Conservation (phyloP, 805 yeast genomes). For the Suhomyces sp. region DNA sequence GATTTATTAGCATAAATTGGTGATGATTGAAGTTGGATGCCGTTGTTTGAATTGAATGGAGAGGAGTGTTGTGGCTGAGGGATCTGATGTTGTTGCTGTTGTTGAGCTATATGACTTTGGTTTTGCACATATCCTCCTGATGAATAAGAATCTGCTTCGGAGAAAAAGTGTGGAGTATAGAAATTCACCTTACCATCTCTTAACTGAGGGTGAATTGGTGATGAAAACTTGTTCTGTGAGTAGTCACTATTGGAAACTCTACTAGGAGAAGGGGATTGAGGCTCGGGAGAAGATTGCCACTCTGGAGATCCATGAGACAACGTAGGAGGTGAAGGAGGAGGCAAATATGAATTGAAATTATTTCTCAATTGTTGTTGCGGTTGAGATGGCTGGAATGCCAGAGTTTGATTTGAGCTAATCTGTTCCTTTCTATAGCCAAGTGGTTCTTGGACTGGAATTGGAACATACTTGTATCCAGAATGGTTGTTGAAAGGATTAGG, state of each 20-base stretch:
- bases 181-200: conserved; percentile 20
- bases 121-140: background rate
- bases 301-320: conserved; percentile 36
- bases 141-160: conserved; percentile 21
- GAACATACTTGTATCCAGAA: conserved; percentile 26
- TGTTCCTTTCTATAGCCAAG: conserved; percentile 11
- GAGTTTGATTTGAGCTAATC: background rate
- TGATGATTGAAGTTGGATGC: conserved; percentile 20
- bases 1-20: conserved; percentile 19
- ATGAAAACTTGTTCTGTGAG: conserved; percentile 11
- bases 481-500: background rate
- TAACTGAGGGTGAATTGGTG: conserved; percentile 26
- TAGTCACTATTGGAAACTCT: conserved; percentile 7
- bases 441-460: conserved; percentile 43
- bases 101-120: background rate
- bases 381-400: conserved; percentile 5
- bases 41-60: conserved; percentile 4
- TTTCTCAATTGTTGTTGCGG: conserved; percentile 5
- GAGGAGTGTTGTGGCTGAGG: background rate
- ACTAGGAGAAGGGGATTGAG: conserved; percentile 31
- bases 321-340: conserved; percentile 36
- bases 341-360: conserved; percentile 28
- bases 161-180: conserved; percentile 41
- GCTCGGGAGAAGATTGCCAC: conserved; percentile 39
- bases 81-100: background rate